These are phyloP conservation scores for Avena sativa DNA, from an alignment of 176 grass and related monocot species.

Conservation along the genomic window DNA sequence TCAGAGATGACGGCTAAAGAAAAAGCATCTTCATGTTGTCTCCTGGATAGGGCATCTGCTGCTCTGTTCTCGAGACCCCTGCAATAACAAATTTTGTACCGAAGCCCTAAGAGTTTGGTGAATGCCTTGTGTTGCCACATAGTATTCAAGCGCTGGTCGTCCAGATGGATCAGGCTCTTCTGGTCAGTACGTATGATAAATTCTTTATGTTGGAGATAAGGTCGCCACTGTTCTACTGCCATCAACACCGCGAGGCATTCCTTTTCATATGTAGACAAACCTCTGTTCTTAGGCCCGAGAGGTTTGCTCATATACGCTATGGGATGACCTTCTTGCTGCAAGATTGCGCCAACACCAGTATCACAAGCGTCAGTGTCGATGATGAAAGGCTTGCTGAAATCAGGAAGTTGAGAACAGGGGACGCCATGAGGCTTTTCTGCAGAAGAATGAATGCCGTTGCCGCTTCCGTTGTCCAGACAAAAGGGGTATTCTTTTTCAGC, in stretches of 20 bases:
- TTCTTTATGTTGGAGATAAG: neutral
- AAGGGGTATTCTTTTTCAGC: neutral
- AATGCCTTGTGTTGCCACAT: neutral
- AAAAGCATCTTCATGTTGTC: fast-evolving
- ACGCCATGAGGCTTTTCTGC: neutral
- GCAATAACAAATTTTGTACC: neutral
- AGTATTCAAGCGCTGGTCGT: neutral
- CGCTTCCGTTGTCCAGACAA: neutral
- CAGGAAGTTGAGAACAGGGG: neutral
- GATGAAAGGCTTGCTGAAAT: neutral
- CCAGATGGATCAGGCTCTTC: neutral
- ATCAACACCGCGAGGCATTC: neutral
- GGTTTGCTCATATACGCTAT: neutral
- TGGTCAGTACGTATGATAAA: neutral
- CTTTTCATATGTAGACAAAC: neutral
- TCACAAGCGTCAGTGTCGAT: neutral
- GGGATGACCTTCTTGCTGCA: neutral
- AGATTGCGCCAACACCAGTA: neutral
- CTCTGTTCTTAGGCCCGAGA: neutral
- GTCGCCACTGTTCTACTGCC: neutral
- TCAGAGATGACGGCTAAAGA: fast-evolving
- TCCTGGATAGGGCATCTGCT: neutral
- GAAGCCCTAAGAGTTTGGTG: neutral
- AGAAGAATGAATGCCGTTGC: neutral
- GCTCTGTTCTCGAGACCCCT: neutral